Conservation (phyloP, 2,329 filamentous ascomycete genomes). For the Calonectria pteridis region DNA sequence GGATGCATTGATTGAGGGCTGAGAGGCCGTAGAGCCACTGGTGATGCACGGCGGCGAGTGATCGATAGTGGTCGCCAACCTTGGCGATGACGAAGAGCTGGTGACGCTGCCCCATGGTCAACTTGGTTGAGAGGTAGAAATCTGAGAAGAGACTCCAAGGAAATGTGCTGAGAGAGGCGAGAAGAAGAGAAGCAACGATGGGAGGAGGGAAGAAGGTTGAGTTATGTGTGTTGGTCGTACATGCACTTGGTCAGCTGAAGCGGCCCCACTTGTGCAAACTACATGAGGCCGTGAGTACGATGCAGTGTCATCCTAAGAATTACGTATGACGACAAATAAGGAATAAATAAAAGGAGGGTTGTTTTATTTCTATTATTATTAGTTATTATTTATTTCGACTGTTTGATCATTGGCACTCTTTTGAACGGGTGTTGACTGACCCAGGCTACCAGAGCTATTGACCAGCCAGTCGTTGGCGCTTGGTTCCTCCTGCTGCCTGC, state of each 20-base stretch:
- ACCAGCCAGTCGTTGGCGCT: not conserved
- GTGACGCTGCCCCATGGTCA: slow-evolving; percentile 31
- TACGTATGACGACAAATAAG: not conserved
- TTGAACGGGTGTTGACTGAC: not conserved
- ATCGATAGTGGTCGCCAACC: slow-evolving; percentile 20
- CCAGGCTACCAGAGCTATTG: not conserved
- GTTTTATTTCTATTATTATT: not conserved
- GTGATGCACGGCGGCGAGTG: slow-evolving; percentile 28
- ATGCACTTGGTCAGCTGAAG: not conserved
- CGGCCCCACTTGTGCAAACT: not conserved
- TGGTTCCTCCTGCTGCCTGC: not conserved
- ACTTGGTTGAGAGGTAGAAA: not conserved
- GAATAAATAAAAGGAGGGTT: not conserved
- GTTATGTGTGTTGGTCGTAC: not conserved
- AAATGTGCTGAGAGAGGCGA: not conserved
- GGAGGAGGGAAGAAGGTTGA: not conserved
- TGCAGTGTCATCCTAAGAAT: not conserved
- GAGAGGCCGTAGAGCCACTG: slow-evolving; percentile 29
- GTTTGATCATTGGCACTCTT: not conserved
- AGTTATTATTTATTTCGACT: not conserved
- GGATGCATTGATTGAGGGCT: slow-evolving; percentile 20
- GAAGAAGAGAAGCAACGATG: not conserved
- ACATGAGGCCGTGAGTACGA: no score
- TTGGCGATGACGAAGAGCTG: slow-evolving; percentile 35
- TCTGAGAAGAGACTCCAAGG: not conserved